Base-by-base conservation (phyloP, 208 protist species). In the Leishmania arabica region DNA sequence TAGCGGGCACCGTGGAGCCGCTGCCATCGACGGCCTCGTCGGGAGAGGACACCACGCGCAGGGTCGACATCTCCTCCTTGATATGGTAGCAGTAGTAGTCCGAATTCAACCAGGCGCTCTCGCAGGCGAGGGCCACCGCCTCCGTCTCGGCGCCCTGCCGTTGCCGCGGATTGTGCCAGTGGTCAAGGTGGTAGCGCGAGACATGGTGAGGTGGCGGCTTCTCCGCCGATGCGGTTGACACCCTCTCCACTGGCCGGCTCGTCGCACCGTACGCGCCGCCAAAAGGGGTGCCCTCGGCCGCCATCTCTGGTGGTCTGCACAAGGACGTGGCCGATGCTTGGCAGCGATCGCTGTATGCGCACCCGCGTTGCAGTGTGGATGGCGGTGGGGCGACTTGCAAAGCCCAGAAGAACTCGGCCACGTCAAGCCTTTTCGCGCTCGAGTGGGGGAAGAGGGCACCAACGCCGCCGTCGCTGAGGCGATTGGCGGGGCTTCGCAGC, bases 51-150 rank as follows among this genome's bases (percentile, higher is more conserved):
- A 85, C 74, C 66, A 83, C 72, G 40, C 85, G 81, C 77, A 88
- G 75, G 51, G 74, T 81, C 45, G 81, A 75, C 73, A 88, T 79
- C 78, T 88, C 85, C 27, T 81, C 75, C 64, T 78, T 79, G 27
- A 88, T 79, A 71, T 84, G 85, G 78, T 88, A 88, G 69, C 81
- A 88, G 64, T 88, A 85, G 75, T 82, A 88, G 62, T 58, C 79
- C 17, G 81, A 83, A 49, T 88, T 79, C 73, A 85, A 78, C 81
- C 82, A 88, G n/a, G 85, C 81, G 34, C 79, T 83, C 47, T 85
- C 70, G 78, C 85, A 85, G 21, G 79, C 78, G 42, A 85, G 82
- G 34, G 72, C 81, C 1, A 72, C 85, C 21, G 72, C 80, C 70
- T 88, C 85, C 58, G 75, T 31, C 62, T 31, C 75, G 8, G 27